A percentile compares a stretch with the other conserved stretches of the same genome.
Conservation (phyloP, 2,329 filamentous ascomycete genomes). For the Geosmithia putterillii region DNA sequence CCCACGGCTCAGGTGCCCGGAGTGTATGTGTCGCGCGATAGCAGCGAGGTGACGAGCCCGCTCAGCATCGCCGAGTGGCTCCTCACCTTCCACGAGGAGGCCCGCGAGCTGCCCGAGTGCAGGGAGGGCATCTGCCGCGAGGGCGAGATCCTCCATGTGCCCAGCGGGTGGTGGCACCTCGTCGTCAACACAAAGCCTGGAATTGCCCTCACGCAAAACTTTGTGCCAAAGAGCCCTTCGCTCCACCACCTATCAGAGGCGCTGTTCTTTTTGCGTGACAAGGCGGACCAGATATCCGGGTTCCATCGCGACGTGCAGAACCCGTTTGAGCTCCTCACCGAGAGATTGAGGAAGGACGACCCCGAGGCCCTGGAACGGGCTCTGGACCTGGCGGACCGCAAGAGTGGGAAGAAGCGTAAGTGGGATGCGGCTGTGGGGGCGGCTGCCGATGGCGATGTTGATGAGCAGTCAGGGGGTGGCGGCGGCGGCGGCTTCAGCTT, state of each 20-base stretch:
- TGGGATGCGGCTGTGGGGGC: constrained; percentile 63
- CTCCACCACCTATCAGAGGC: constrained; percentile 56
- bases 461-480: constrained; percentile 15
- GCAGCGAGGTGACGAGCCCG: constrained; percentile 86
- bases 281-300: constrained; percentile 75
- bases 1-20: constrained; percentile 69
- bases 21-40: constrained; percentile 79
- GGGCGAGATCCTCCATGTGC: constrained; percentile 85
- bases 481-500: constrained; percentile 36
- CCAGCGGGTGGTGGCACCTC: constrained; percentile 92
- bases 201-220: constrained; percentile 91
- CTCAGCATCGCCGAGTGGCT: constrained; percentile 97
- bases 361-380: constrained; percentile 58
- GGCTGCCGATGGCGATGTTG: constrained; percentile 3
- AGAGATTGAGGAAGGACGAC: constrained; percentile 48
- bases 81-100: constrained; percentile 76
- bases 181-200: constrained; percentile 80
- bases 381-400: constrained; percentile 51
- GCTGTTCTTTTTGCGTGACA: constrained; percentile 68
- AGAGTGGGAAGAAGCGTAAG: constrained; percentile 60
- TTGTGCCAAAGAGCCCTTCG: constrained; percentile 56
- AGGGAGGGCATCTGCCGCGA: constrained; percentile 72
- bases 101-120: constrained; percentile 63
- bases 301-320: constrained; percentile 62
- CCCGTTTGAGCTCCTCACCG: constrained; percentile 63